phyloP scores from a whole-genome alignment of 768 basidiomycete species.

The Baorangia bicolor region DNA sequence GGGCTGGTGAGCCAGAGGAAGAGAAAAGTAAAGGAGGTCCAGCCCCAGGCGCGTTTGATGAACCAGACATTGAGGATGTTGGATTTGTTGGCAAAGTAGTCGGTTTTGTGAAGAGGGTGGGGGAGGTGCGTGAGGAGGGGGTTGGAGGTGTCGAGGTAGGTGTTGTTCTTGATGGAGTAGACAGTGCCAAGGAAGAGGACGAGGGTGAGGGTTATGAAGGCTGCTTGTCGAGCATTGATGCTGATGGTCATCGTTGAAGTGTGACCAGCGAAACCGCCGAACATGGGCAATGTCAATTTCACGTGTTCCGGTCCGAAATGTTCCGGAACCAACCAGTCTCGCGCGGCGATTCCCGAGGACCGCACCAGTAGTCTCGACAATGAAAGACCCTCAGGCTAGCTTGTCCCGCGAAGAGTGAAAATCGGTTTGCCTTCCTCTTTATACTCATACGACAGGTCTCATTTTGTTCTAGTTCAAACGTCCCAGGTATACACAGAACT shows the following conservation, averaged over 20 bases:
- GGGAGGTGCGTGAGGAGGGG: slow-evolving; percentile 66
- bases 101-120: slow-evolving; percentile 58
- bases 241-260: slow-evolving; percentile 15
- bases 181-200: slow-evolving; percentile 59
- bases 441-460: too few species aligned
- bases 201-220: slow-evolving; percentile 42
- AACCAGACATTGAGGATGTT: slow-evolving; percentile 83
- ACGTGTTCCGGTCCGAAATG: background rate
- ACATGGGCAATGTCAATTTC: background rate
- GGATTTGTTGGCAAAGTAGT: slow-evolving; percentile 79
- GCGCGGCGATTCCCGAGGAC: too few species aligned
- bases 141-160: slow-evolving; percentile 85
- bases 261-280: background rate
- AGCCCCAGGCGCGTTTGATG: slow-evolving; percentile 90
- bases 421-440: too few species aligned
- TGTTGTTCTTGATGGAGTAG: slow-evolving; percentile 61
- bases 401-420: too few species aligned
- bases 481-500: too few species aligned
- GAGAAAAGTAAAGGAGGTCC: slow-evolving; percentile 75
- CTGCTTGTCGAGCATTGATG: slow-evolving; percentile 27
- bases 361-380: too few species aligned
- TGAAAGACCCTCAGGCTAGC: too few species aligned
- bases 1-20: slow-evolving; percentile 59
- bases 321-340: too few species aligned
- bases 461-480: too few species aligned